These are phyloP conservation scores for Entomortierella chlamydospora DNA, from an alignment of 192 early-diverging fungal genomes.

Conservation along the genomic window DNA sequence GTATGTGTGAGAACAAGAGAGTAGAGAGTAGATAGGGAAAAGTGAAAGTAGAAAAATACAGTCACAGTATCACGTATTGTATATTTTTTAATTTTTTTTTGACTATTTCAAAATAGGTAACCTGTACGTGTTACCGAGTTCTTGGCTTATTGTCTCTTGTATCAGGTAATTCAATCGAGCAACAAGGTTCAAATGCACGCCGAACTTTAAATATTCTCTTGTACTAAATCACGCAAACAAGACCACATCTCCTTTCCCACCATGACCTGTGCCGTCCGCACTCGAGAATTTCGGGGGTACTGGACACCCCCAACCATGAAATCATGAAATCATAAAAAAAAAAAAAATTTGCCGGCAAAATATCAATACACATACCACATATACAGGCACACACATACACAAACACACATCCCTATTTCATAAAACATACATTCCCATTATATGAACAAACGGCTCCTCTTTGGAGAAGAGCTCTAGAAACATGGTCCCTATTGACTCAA, in stretches of 20 bases:
- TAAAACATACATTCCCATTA: no score
- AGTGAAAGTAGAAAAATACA: no score
- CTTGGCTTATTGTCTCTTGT: slow-evolving; percentile 42
- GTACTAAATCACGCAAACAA: not conserved
- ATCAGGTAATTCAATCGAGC: slow-evolving; percentile 22
- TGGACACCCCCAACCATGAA: not conserved
- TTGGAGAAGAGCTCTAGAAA: no score
- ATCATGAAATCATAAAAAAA: not conserved
- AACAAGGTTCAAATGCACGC: not conserved
- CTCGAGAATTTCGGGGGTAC: not conserved
- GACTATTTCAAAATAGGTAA: not conserved
- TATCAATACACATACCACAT: no score
- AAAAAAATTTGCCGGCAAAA: not conserved
- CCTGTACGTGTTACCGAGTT: slow-evolving; percentile 34
- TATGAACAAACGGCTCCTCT: no score
- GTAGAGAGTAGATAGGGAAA: no score
- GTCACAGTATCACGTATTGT: slow-evolving; percentile 3
- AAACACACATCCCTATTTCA: no score
- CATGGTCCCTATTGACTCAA: no score
- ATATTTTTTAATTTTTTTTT: no score
- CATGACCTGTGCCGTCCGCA: slow-evolving; percentile 47
- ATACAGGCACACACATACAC: no score
- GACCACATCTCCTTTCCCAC: slow-evolving; percentile 8
- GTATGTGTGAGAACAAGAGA: no score
- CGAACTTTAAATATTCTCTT: slow-evolving; percentile 8